Percentiles rank a stretch among this genome's conserved stretches.
Conservation (phyloP, 2,329 filamentous ascomycete species). For the Penicillium sp. region DNA sequence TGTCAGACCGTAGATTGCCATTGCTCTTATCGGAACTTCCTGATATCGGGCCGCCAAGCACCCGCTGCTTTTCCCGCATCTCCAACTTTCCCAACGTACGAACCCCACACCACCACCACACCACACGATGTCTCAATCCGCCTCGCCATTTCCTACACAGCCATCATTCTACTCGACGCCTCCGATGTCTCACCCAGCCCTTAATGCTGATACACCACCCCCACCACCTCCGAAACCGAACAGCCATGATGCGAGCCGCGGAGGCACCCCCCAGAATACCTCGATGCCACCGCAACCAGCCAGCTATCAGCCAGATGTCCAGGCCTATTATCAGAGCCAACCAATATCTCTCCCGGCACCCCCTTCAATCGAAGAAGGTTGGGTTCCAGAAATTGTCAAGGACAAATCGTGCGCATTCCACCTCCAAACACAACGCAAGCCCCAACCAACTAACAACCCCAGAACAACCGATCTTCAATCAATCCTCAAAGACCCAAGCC, state of each 20-base stretch:
- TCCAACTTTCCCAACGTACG: constrained; percentile 8
- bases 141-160: constrained; percentile 24
- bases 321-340: constrained; percentile 10
- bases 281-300: constrained; percentile 44
- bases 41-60: constrained; percentile 13
- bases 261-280: constrained; percentile 59
- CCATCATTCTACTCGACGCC: constrained; percentile 24
- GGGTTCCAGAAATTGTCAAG: constrained; percentile 73
- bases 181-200: constrained; percentile 24
- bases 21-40: not conserved
- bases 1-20: not conserved
- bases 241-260: constrained; percentile 66
- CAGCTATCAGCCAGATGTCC: constrained; percentile 23
- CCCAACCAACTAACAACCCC: constrained; percentile 2
- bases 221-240: constrained; percentile 70
- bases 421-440: constrained; percentile 9
- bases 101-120: constrained; percentile 9
- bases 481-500: constrained; percentile 66
- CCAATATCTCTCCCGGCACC: constrained; percentile 26
- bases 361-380: constrained; percentile 57
- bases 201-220: constrained; percentile 59
- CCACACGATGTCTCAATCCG: constrained; percentile 26
- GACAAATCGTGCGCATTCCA: constrained; percentile 69
- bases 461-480: constrained; percentile 60
- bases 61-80: constrained; percentile 8